A percentile compares a stretch with the other conserved stretches of the same genome.
Evolutionary conservation across 2,329 filamentous ascomycete genomes (phyloP).

Genomic region (Penicillium thymicola): DNA sequence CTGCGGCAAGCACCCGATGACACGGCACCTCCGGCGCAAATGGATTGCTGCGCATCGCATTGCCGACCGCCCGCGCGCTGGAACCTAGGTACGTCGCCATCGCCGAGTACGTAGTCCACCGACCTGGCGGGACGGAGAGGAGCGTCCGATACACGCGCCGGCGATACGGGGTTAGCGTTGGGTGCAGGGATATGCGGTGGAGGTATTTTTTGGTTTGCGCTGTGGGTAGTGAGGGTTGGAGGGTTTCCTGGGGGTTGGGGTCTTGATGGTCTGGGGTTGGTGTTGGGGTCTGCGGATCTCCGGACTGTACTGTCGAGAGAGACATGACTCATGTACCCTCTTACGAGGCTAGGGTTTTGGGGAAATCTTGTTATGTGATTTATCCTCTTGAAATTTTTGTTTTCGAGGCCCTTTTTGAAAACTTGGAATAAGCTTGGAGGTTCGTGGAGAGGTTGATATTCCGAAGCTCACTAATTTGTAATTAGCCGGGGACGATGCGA

Average conservation of each 20-base stretch:
- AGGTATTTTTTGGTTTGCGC: constrained; percentile 30
- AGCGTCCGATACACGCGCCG: constrained; percentile 65
- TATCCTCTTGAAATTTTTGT: background rate
- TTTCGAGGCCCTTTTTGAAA: background rate
- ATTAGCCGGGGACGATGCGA: constrained; percentile 2
- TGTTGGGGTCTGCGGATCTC: background rate
- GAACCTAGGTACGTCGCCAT: constrained; percentile 66
- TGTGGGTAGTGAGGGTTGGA: background rate
- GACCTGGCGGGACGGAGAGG: constrained; percentile 71
- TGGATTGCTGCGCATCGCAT: constrained; percentile 72
- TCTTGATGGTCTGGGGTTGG: background rate
- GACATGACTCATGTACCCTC: background rate
- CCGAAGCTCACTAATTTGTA: background rate
- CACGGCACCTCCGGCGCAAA: constrained; percentile 81
- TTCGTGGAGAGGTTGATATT: background rate
- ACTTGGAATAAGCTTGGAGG: constrained; percentile 29
- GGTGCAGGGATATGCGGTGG: constrained; percentile 43
- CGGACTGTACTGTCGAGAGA: background rate
- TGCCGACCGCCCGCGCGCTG: constrained; percentile 73
- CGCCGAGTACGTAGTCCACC: constrained; percentile 73
- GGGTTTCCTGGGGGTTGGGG: background rate
- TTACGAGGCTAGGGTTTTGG: background rate
- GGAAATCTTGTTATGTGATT: background rate
- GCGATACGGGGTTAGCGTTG: constrained; percentile 50
- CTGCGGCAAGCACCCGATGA: constrained; percentile 73